Percentiles rank a stretch among this genome's conserved stretches.
Conservation (phyloP, 1,284 basidiomycete genomes). For the Malassezia psittaci region DNA sequence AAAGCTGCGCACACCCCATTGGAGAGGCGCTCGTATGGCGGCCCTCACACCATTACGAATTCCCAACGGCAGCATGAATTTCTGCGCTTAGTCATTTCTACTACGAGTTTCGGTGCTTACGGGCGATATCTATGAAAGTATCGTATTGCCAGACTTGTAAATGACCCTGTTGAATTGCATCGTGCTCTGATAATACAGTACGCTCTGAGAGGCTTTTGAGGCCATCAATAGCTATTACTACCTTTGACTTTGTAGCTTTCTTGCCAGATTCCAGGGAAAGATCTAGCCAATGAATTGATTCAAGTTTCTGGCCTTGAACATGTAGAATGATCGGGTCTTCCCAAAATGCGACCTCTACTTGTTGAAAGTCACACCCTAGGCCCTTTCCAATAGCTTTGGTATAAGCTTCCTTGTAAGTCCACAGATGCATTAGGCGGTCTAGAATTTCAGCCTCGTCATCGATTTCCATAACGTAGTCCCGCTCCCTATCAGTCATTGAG, state of each 20-base stretch:
- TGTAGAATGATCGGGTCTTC: background rate
- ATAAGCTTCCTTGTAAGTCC: conserved; percentile 46
- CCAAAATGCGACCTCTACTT: conserved; percentile 26
- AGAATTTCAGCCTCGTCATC: conserved; percentile 10
- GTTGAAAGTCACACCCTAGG: conserved; percentile 37
- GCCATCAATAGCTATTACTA: background rate
- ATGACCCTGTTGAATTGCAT: background rate
- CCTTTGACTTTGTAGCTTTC: background rate
- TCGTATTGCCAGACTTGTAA: background rate
- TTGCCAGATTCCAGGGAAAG: too few relatives aligned
- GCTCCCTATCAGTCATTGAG: conserved; percentile 21
- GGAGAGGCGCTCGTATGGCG: background rate
- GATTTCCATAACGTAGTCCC: background rate
- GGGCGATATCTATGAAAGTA: background rate
- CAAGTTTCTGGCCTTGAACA: background rate
- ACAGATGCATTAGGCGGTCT: conserved; percentile 25
- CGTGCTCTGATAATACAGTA: background rate
- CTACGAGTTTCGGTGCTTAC: background rate
- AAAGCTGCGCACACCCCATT: background rate
- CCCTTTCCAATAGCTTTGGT: conserved; percentile 40
- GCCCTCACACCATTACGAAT: background rate
- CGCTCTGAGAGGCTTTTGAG: background rate
- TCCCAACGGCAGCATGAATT: background rate
- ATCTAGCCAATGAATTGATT: conserved; percentile 22
- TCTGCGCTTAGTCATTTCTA: background rate